A percentile compares a stretch with the other conserved stretches of the same genome.
Evolutionary conservation across 75 land plant genomes (phyloP).

Genomic region (Azolla pinnata): DNA sequence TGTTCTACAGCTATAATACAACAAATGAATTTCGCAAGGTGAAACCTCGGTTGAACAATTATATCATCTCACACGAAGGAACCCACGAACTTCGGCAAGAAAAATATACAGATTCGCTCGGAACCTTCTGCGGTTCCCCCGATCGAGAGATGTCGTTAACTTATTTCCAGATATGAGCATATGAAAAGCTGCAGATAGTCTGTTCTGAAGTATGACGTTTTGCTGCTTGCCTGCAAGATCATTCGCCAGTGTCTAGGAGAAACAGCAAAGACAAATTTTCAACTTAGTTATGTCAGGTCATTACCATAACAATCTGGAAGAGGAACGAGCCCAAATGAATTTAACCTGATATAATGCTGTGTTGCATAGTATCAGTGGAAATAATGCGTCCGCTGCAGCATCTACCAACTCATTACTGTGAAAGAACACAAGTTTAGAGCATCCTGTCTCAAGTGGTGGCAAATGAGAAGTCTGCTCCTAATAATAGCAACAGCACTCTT

Average conservation of each 20-base stretch:
- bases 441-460: too few relatives aligned
- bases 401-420: constrained; percentile 77
- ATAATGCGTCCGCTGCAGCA: constrained; percentile 84
- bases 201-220: constrained; percentile 33
- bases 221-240: constrained; percentile 62
- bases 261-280: not conserved
- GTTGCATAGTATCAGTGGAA: constrained; percentile 81
- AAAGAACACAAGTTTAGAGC: too few relatives aligned
- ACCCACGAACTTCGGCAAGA: constrained; percentile 75
- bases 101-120: constrained; percentile 65
- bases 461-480: too few relatives aligned
- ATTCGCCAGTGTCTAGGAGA: constrained; percentile 46
- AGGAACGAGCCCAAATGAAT: not conserved
- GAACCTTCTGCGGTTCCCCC: constrained; percentile 64
- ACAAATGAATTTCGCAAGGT: too few relatives aligned
- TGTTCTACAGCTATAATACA: not conserved
- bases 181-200: constrained; percentile 62
- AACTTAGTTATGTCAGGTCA: not conserved
- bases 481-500: too few relatives aligned
- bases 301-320: not conserved
- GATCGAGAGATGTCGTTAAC: constrained; percentile 61
- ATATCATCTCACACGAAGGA: constrained; percentile 29
- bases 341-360: constrained; percentile 69
- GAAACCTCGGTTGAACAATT: too few relatives aligned
- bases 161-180: constrained; percentile 54